phyloP scores from a whole-genome alignment of 1,284 basidiomycete species.

The Papiliotrema flavescens region DNA sequence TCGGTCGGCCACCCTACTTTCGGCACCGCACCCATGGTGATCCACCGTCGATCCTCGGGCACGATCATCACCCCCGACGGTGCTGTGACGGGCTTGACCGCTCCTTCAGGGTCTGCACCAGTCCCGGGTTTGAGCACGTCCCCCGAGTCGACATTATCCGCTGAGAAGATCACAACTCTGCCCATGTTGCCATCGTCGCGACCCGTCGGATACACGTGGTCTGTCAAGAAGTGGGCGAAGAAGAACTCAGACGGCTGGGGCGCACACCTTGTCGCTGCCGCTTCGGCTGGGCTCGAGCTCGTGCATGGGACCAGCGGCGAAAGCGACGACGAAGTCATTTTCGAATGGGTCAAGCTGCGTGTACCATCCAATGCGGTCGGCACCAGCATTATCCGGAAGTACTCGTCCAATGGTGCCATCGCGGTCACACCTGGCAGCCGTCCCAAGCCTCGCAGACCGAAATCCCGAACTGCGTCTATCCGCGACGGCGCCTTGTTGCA shows the following conservation, averaged over 20 bases:
- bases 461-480: slow-evolving; percentile 5
- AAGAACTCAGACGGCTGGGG: slow-evolving; percentile 46
- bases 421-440: background rate
- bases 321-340: slow-evolving; percentile 43
- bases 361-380: slow-evolving; percentile 15
- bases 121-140: background rate
- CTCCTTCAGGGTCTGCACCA: background rate
- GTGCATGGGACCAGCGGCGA: slow-evolving; percentile 23
- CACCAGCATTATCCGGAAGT: slow-evolving; percentile 9
- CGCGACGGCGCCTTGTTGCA: background rate
- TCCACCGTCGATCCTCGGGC: slow-evolving; percentile 21
- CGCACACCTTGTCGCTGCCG: slow-evolving; percentile 39
- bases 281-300: slow-evolving; percentile 37
- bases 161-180: slow-evolving; percentile 3
- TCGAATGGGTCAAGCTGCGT: slow-evolving; percentile 47
- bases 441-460: background rate
- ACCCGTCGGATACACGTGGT: slow-evolving; percentile 66
- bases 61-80: slow-evolving; percentile 26
- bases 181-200: slow-evolving; percentile 28
- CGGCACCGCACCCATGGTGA: slow-evolving; percentile 37
- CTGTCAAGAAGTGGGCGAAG: slow-evolving; percentile 74
- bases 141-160: background rate
- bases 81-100: slow-evolving; percentile 29
- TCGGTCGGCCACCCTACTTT: slow-evolving; percentile 30
- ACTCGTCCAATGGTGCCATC: slow-evolving; percentile 12